phyloP scores from a whole-genome alignment of 148 eudicot genomes.

The Vaccinium myrtillus region DNA sequence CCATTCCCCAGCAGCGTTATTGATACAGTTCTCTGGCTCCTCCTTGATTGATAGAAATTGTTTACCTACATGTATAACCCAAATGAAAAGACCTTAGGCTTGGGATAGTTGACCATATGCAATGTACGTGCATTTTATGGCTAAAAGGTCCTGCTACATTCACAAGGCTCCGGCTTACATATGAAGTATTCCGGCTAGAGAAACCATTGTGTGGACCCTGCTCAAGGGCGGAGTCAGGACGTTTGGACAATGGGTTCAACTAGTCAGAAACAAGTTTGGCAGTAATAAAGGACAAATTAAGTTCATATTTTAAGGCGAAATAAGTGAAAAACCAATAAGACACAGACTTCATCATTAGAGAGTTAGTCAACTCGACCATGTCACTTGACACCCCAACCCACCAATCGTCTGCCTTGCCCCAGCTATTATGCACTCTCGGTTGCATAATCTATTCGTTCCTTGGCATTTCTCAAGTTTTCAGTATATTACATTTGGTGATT shows the following conservation, averaged over 20 bases:
- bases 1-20: conserved; percentile 44
- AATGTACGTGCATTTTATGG: background rate
- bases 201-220: no score
- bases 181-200: no score
- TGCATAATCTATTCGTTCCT: background rate
- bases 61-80: conserved; percentile 39
- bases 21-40: conserved; percentile 45
- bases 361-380: background rate
- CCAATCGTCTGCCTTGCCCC: background rate
- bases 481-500: background rate
- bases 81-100: background rate
- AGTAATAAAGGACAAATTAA: background rate
- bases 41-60: conserved; percentile 65
- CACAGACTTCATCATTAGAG: background rate
- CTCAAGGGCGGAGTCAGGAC: background rate
- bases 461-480: background rate
- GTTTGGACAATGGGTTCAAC: background rate
- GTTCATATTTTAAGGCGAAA: background rate
- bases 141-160: background rate
- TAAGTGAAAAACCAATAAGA: background rate
- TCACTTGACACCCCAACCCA: background rate
- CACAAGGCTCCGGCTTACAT: background rate
- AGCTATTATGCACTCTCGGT: background rate
- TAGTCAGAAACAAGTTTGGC: background rate
- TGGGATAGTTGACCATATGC: background rate